Base-by-base conservation (phyloP, 768 basidiomycete genomes). In the Dioszegia aurantiaca region DNA sequence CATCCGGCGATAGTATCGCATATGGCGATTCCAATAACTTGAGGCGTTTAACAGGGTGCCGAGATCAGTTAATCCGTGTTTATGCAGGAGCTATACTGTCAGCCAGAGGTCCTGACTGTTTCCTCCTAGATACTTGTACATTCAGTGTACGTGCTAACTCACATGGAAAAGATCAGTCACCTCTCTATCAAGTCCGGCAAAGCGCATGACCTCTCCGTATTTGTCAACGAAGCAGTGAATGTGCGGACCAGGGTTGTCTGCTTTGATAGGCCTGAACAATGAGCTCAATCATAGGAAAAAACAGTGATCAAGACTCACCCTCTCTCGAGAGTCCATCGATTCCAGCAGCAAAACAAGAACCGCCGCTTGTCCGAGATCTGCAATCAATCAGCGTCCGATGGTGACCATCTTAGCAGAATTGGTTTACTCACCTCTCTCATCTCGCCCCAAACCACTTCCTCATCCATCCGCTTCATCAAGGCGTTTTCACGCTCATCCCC, bases 381-480 rank as follows among this genome's bases (percentile, higher is more conserved):
- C 27, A 37, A 5, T 42, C 16, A 9, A 40, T 46, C 47, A 48
- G 51, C 42, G 8, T 19, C 14, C 21, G 12, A 21, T 53, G 9
- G 2, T 23, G 24, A 2, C 11, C 46, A n/a, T 5, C 23, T 10
- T 37, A 40, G 56, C 17, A 31, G 1, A 28, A 2, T 14, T 1
- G 23, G 11, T 31, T 1, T 11, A 57, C 36, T 47, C 11, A 40
- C 36, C 27, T 40, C 40, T 33, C 37, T 21, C 17, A 21, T 60
- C 55, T 66, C 39, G 59, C 62, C 52, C 66, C 61, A 59, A 55
- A 59, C 43, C 37, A 40, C 6, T n/a, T 58, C 68, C 60, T 64
- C 62, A 36, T 69, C 68, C 8, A 55, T 58, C 39, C 59, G 44
- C 16, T 60, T 42, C 54, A 69, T 42, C 11, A 31, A 1, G 28